phyloP scores from a whole-genome alignment of 2,329 filamentous ascomycete genomes.

The Fusarium sp. region DNA sequence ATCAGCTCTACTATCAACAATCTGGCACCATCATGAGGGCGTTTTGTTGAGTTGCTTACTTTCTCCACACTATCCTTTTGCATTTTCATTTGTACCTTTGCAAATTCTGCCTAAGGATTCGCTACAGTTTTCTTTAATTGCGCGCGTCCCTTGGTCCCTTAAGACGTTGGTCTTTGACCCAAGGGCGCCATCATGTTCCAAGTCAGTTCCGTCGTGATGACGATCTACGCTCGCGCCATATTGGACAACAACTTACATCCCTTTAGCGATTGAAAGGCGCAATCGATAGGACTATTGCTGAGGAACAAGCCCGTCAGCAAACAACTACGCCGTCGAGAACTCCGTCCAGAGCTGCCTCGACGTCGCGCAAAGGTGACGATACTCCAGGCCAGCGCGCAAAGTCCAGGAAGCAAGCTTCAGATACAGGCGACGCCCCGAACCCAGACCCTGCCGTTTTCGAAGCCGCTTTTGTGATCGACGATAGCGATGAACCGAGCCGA shows the following conservation, averaged over 20 bases:
- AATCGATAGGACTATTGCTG: constrained; percentile 88
- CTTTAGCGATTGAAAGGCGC: constrained; percentile 82
- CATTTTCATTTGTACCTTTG: constrained; percentile 9
- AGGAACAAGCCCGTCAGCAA: constrained; percentile 88
- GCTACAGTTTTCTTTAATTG: constrained; percentile 9
- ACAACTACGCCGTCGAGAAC: constrained; percentile 61
- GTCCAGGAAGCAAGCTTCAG: constrained; percentile 57
- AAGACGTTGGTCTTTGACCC: constrained; percentile 38
- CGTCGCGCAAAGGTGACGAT: constrained; percentile 58
- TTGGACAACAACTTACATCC: constrained; percentile 8
- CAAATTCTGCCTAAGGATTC: constrained; percentile 3
- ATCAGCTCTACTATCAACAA: constrained; percentile 28
- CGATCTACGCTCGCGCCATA: not conserved
- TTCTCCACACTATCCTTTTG: not conserved
- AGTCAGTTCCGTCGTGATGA: constrained; percentile 41
- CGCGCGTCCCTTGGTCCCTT: constrained; percentile 37
- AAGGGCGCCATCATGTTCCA: constrained; percentile 52
- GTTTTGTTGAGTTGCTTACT: constrained; percentile 29
- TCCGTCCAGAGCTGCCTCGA: constrained; percentile 56
- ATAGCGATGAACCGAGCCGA: constrained; percentile 78
- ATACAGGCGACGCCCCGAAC: constrained; percentile 60
- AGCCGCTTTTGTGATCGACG: constrained; percentile 86
- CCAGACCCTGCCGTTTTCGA: constrained; percentile 92
- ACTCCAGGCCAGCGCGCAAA: constrained; percentile 51
- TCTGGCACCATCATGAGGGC: constrained; percentile 30